These are phyloP conservation scores for Hanseniaspora meyeri DNA, from an alignment of 805 yeast species.

Conservation along the genomic window DNA sequence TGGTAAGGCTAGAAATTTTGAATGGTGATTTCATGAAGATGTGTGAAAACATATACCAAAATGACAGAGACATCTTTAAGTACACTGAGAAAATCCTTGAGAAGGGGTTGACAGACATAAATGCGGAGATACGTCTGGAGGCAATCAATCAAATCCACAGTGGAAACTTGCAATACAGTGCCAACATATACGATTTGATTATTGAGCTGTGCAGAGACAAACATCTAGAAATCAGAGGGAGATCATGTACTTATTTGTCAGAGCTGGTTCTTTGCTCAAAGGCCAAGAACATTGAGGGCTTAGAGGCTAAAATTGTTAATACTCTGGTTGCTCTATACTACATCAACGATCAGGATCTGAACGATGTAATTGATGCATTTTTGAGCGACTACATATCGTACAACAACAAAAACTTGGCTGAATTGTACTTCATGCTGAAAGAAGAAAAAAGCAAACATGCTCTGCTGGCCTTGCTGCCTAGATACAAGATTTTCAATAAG, in stretches of 20 bases:
- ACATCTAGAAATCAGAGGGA: neutral
- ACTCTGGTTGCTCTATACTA: constrained; percentile 3
- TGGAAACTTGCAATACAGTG: neutral
- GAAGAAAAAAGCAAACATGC: constrained; percentile 2
- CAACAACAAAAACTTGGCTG: neutral
- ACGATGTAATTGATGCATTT: neutral
- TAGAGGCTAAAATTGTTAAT: neutral
- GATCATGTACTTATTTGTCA: neutral
- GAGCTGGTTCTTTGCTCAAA: neutral
- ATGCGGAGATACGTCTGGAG: constrained; percentile 3
- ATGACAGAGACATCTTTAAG: neutral
- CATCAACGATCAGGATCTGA: constrained; percentile 3
- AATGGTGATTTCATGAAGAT: neutral
- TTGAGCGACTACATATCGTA: neutral
- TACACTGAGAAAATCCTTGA: neutral
- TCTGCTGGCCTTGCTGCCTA: neutral
- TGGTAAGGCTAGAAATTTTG: constrained; percentile 9
- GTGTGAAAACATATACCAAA: neutral
- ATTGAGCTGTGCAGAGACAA: constrained; percentile 7
- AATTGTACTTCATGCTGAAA: neutral
- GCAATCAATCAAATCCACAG: neutral
- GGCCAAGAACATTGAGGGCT: neutral
- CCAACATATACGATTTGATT: neutral
- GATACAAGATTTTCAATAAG: neutral
- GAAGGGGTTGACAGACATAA: neutral